phyloP scores from a whole-genome alignment of 75 land plant genomes.

The Cupressus sempervirens region DNA sequence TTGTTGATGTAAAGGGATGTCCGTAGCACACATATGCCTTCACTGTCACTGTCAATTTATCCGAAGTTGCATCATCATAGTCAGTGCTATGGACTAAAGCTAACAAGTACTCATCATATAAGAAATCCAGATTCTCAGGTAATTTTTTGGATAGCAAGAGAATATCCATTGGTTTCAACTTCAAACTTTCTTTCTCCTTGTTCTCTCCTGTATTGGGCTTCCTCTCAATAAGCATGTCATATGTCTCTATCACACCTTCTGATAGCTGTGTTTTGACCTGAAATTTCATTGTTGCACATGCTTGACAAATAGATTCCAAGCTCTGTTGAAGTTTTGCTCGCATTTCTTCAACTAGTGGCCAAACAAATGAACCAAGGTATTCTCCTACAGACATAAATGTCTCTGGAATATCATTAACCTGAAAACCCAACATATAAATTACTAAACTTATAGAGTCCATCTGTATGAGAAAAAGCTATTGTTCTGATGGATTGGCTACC shows the following conservation, averaged over 20 bases:
- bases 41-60: not conserved
- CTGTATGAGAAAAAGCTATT: not conserved
- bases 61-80: not conserved
- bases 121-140: constrained; percentile 15
- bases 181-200: not conserved
- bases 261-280: constrained; percentile 7
- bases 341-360: too few species aligned
- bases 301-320: constrained; percentile 12
- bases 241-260: constrained; percentile 1
- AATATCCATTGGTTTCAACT: constrained; percentile 27
- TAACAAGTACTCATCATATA: not conserved
- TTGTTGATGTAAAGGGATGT: not conserved
- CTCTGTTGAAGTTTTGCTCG: too few species aligned
- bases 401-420: too few species aligned
- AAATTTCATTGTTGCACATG: constrained; percentile 19
- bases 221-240: not conserved
- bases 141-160: constrained; percentile 25
- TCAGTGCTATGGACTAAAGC: not conserved
- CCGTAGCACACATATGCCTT: not conserved
- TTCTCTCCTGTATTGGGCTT: not conserved
- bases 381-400: too few species aligned
- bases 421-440: not conserved
- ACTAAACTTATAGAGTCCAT: not conserved
- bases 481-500: not conserved
- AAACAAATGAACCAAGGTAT: too few species aligned